A percentile compares a stretch with the other conserved stretches of the same genome.
These are phyloP conservation scores for Dictyostelium intermedium DNA, from an alignment of 78 protist species.

Conservation along the genomic window DNA sequence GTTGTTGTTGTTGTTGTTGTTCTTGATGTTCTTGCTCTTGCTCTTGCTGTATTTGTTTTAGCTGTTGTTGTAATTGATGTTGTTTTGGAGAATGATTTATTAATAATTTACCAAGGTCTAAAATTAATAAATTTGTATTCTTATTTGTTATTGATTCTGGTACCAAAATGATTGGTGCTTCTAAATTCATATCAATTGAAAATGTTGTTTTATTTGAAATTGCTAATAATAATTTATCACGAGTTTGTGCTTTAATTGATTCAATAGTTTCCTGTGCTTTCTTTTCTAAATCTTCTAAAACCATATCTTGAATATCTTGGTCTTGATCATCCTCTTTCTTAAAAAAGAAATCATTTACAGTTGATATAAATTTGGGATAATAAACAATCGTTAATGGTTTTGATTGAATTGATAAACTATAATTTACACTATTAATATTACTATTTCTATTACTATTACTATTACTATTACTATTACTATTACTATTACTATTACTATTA, in stretches of 20 bases:
- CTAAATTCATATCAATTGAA: slow-evolving; percentile 6
- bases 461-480: too few species aligned
- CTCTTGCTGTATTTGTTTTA: neutral
- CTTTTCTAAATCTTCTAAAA: slow-evolving; percentile 51
- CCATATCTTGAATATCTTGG: neutral
- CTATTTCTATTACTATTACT: neutral
- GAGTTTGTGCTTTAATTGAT: slow-evolving; percentile 26
- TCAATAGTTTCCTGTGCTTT: slow-evolving; percentile 45
- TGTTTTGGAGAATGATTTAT: slow-evolving; percentile 34
- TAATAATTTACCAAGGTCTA: slow-evolving; percentile 54
- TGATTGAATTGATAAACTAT: slow-evolving; percentile 29
- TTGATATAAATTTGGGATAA: slow-evolving; percentile 52
- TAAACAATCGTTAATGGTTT: slow-evolving; percentile 69
- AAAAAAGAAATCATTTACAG: slow-evolving; percentile 39
- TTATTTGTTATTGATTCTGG: slow-evolving; percentile 31
- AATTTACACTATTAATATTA: neutral
- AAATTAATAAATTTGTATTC: slow-evolving; percentile 25
- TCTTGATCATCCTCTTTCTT: neutral
- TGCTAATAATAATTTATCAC: slow-evolving; percentile 26
- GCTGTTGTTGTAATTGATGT: neutral
- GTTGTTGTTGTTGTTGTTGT: neutral
- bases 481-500: too few species aligned
- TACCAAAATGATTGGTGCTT: slow-evolving; percentile 56
- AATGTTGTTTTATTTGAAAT: slow-evolving; percentile 31
- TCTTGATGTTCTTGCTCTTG: neutral